Evolutionary conservation across 129 eudicot genomes (phyloP), one percentile per base, ranked within the genome.

Genomic region (Saposhnikovia divaricata): DNA sequence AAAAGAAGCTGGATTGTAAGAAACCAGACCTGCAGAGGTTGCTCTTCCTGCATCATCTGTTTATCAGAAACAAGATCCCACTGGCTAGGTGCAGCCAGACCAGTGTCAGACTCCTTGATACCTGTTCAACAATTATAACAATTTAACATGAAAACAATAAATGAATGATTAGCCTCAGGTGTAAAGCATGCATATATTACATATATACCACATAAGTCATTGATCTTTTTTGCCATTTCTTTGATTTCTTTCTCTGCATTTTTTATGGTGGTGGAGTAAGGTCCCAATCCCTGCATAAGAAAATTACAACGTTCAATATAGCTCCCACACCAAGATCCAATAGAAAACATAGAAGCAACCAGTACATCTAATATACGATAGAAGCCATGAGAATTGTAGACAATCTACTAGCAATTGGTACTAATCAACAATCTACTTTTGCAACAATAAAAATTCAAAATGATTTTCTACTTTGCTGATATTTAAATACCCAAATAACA

Each of bases 1-100:
- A 12, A 73, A 3, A n/a, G 10, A 19, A 15, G 34, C 12, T 0
- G 4, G 9, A 8, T 11, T 5, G 25, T 37, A 82, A n/a, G 68
- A 74, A 57, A 53, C 75, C 14, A 85, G 23, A 92, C 99, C 98
- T 96, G 99, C 75, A 96, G 93, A 78, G 99, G 99, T 86, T 96
- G 95, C 83, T 96, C 98, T 83, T 92, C 98, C 82, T 92, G 97
- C 99, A 96, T 96, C 99, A 96, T 96, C 87, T 92, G 98, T 82
- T 92, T 92, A 86, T 96, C 99, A 69, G 99, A 90, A 50, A 92
- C 98, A 86, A 96, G 95, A 87, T 96, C 98, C 97, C 97, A 96
- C 68, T 96, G 98, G 79, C 98, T 92, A 42, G 99, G 99, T 76
- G 97, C 93, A 80, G 98, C 99, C 81, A 96, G 82, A 74, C 99